A percentile compares a stretch with the other conserved stretches of the same genome.
phyloP scores from a whole-genome alignment of 2,329 filamentous ascomycete species.

The Claviceps sp. region DNA sequence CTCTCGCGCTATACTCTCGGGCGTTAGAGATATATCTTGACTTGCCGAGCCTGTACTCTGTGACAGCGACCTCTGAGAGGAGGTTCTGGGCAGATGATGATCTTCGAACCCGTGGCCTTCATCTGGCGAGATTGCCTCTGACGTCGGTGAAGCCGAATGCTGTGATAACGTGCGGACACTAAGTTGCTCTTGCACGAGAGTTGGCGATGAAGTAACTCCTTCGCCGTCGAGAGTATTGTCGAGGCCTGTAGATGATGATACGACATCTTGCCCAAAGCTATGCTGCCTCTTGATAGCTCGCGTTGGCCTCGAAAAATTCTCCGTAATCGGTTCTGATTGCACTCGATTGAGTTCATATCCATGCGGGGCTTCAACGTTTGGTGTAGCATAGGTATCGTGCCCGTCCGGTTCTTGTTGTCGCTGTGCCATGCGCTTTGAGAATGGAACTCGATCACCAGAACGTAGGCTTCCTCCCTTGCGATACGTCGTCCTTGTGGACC shows the following conservation, averaged over 20 bases:
- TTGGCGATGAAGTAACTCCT: slow-evolving; percentile 9
- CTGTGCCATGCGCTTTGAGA: slow-evolving; percentile 57
- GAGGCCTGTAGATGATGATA: slow-evolving; percentile 33
- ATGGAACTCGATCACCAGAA: slow-evolving; percentile 60
- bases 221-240: slow-evolving; percentile 22
- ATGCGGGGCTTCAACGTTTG: slow-evolving; percentile 31
- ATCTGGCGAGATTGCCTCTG: slow-evolving; percentile 48
- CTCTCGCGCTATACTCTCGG: slow-evolving; percentile 21
- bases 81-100: slow-evolving; percentile 18
- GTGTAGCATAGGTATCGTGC: slow-evolving; percentile 13
- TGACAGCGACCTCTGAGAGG: slow-evolving; percentile 42
- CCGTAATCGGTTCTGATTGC: slow-evolving; percentile 54
- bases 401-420: slow-evolving; percentile 47
- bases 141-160: slow-evolving; percentile 17
- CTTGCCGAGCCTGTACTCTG: slow-evolving; percentile 29
- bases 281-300: slow-evolving; percentile 30
- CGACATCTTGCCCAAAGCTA: slow-evolving; percentile 33
- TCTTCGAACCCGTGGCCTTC: slow-evolving; percentile 17
- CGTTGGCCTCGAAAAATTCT: slow-evolving; percentile 49
- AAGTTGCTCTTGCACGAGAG: slow-evolving; percentile 18
- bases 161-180: slow-evolving; percentile 22
- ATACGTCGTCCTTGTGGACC: slow-evolving; percentile 87
- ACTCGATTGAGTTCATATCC: slow-evolving; percentile 45
- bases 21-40: slow-evolving; percentile 9
- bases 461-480: slow-evolving; percentile 72